Evolutionary conservation across 2,329 filamentous ascomycete genomes (phyloP), one percentile per base, ranked within the genome.

Genomic region (Onygena corvina): DNA sequence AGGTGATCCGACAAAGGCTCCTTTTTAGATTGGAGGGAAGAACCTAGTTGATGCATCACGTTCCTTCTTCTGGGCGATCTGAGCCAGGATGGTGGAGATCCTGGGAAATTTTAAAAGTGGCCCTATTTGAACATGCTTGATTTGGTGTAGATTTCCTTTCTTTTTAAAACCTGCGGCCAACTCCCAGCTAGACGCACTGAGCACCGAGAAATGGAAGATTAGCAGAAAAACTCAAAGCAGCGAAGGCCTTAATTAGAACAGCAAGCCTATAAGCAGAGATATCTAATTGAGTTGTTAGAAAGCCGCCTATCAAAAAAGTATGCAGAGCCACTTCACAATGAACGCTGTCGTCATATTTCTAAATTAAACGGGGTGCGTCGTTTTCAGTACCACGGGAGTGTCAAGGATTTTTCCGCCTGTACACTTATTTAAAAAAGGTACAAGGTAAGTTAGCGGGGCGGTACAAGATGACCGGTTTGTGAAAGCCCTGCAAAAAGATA

Each of bases 41-140:
- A 46, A 46, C 25, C 20, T 46, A 31, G 25, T 46, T 46, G 46
- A 47, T 47, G 23, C 30, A 47, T 34, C 46, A 34, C 46, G 21
- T 35, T 36, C 21, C 29, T 27, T 29, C 33, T 16, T 18, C 31
- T 33, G n/a, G 30, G 30, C 46, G 46, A 47, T 36, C 33, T 47
- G 46, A 47, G 30, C 31, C 31, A 47, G 30, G 46, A 33, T 47
- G 25, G 20, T 33, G 42, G 42, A 30, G 42, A 47, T 36, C 46
- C 33, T 20, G 30, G 31, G 21, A 47, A 33, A 36, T 27, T 47
- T n/a, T 20, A 47, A 35, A 27, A 11, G 23, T 47, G 27, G 25
- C 46, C 31, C 46, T 47, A 47, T 47, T 47, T 36, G 33, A 23
- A 36, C 46, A 35, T 34, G 30, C 33, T 47, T 34, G 18, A 16